These are phyloP conservation scores for Gracilaria vermiculophylla DNA, from an alignment of 23 red algal genomes.

Conservation along the genomic window DNA sequence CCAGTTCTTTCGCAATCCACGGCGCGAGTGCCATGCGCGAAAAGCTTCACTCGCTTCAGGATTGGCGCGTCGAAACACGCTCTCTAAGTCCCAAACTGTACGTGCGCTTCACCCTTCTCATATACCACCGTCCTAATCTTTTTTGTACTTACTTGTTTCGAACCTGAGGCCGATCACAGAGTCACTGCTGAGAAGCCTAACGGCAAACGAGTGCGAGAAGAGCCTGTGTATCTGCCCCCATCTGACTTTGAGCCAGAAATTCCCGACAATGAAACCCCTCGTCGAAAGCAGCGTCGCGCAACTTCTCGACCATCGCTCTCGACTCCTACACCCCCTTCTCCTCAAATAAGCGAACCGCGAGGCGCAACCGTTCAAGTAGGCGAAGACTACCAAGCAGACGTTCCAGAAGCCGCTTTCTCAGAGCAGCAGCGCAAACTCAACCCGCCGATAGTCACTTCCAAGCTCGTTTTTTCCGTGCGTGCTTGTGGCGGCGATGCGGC, in stretches of 20 bases:
- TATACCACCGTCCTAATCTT: no score
- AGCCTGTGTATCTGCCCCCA: not conserved
- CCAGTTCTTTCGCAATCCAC: constrained; percentile 13
- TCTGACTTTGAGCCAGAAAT: not conserved
- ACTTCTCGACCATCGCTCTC: constrained; percentile 5
- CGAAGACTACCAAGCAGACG: constrained; percentile 52
- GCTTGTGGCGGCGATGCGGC: constrained; percentile 14
- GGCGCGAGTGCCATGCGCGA: constrained; percentile 1
- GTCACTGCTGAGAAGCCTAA: not conserved
- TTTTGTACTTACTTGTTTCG: not conserved
- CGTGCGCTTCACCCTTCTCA: not conserved
- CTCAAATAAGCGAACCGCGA: not conserved
- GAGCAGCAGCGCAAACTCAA: constrained; percentile 11
- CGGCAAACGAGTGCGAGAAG: constrained; percentile 1
- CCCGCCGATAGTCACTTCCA: constrained; percentile 24
- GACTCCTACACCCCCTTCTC: not conserved
- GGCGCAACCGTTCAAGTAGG: constrained; percentile 14
- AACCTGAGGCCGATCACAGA: not conserved
- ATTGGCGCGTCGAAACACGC: constrained; percentile 15
- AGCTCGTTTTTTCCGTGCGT: constrained; percentile 27
- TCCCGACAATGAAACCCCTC: not conserved
- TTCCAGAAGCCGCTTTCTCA: constrained; percentile 1
- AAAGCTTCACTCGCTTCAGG: constrained; percentile 17
- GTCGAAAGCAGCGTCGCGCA: constrained; percentile 48
- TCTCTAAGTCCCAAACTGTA: constrained; percentile 10